Conservation (phyloP, 306 rosid genomes). For the Cercis canadensis region DNA sequence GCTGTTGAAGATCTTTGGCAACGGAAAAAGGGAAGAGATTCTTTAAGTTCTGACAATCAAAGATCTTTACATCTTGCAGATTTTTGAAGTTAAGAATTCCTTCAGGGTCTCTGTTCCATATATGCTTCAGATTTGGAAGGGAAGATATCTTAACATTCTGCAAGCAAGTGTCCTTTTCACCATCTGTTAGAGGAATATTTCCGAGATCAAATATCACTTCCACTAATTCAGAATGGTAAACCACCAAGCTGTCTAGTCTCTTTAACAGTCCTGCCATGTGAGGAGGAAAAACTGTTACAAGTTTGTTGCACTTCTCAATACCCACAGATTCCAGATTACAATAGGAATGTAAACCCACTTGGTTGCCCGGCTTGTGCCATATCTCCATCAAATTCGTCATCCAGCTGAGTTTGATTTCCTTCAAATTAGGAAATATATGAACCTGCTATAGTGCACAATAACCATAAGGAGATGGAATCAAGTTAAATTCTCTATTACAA, state of each 20-base stretch:
- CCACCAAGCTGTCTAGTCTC: not conserved
- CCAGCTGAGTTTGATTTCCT: slow-evolving; percentile 10
- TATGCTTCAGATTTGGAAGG: slow-evolving; percentile 7
- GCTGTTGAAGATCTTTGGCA: not conserved
- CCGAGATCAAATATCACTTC: not conserved
- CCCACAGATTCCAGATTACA: not conserved
- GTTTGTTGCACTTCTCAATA: not conserved
- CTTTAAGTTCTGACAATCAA: not conserved
- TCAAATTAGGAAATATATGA: slow-evolving; percentile 19
- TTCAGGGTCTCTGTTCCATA: slow-evolving; percentile 31
- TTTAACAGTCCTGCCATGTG: not conserved
- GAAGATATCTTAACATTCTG: not conserved
- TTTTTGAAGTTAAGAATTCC: not conserved
- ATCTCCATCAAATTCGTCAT: slow-evolving; percentile 1
- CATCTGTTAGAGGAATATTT: not conserved
- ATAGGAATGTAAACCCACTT: not conserved
- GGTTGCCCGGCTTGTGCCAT: not conserved
- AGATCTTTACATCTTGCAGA: not conserved
- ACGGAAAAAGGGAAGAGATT: slow-evolving; percentile 30
- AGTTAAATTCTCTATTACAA: too few species aligned
- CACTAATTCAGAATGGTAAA: not conserved
- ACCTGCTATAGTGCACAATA: too few species aligned
- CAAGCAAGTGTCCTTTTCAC: not conserved
- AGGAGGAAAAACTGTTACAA: not conserved
- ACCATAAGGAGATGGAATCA: too few species aligned